These are phyloP conservation scores for Fusarium oxysporum DNA, from an alignment of 2,329 filamentous ascomycete species.

Conservation along the genomic window DNA sequence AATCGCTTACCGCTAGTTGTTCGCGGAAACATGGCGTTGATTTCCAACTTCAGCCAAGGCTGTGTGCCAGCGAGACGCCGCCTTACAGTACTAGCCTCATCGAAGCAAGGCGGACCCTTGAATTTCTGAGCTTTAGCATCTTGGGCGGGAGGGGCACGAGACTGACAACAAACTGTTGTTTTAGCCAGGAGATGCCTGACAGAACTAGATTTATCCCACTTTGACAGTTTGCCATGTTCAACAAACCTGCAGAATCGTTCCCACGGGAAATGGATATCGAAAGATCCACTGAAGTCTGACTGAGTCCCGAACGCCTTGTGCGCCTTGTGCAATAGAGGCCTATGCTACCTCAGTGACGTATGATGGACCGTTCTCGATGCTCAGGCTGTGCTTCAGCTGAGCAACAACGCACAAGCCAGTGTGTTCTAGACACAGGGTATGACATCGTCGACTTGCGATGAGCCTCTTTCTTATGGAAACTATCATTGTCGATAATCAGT, in stretches of 20 bases:
- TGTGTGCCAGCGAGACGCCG: conserved; percentile 36
- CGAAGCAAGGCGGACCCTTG: conserved; percentile 36
- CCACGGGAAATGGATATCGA: conserved; percentile 10
- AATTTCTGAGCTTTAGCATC: conserved; percentile 21
- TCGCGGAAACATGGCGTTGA: conserved; percentile 32
- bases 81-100: conserved; percentile 22
- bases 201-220: background rate
- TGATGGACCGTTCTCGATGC: conserved; percentile 44
- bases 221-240: conserved; percentile 1
- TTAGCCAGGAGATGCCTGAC: conserved; percentile 9
- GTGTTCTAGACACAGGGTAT: conserved; percentile 16
- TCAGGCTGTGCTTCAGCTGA: conserved; percentile 27
- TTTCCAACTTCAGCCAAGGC: conserved; percentile 29
- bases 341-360: conserved; percentile 42
- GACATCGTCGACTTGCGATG: conserved; percentile 27
- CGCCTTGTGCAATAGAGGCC: conserved; percentile 13
- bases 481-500: conserved; percentile 2
- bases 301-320: background rate
- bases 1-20: conserved; percentile 44
- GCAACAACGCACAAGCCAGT: conserved; percentile 31
- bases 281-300: background rate
- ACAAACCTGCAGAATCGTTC: conserved; percentile 12
- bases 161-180: conserved; percentile 16
- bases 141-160: conserved; percentile 34
- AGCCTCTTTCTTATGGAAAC: background rate